These are phyloP conservation scores for Maudiozyma humilis DNA, from an alignment of 1,139 yeast species.

Conservation along the genomic window DNA sequence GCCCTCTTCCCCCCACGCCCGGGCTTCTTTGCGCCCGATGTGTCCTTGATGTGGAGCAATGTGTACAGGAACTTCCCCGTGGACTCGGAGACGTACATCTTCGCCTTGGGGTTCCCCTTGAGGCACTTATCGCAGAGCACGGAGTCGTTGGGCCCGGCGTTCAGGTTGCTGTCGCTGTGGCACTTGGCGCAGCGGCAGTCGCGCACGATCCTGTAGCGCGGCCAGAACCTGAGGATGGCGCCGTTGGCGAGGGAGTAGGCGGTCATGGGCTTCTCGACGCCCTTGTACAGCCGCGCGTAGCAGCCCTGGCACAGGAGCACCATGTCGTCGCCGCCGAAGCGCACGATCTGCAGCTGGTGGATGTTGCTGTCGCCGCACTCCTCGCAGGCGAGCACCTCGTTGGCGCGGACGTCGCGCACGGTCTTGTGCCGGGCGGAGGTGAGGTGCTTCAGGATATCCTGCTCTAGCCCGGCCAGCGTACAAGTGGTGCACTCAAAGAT, in stretches of 20 bases:
- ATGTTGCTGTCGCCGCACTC: constrained; percentile 50
- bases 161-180: constrained; percentile 36
- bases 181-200: constrained; percentile 44
- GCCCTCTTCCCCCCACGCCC: no score
- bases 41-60: constrained; percentile 44
- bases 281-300: constrained; percentile 33
- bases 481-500: constrained; percentile 31
- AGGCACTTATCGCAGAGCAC: constrained; percentile 41
- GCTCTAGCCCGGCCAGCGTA: constrained; percentile 21
- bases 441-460: constrained; percentile 39
- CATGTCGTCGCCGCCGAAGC: constrained; percentile 53
- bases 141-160: constrained; percentile 27
- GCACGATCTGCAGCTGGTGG: constrained; percentile 43
- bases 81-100: constrained; percentile 38
- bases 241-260: constrained; percentile 49
- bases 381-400: constrained; percentile 46
- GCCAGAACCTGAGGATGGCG: constrained; percentile 42
- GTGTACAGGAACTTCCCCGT: constrained; percentile 43
- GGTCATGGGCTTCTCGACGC: constrained; percentile 39
- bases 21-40: constrained; percentile 15
- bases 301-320: constrained; percentile 44
- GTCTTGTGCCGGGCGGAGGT: constrained; percentile 48
- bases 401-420: constrained; percentile 30
- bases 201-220: constrained; percentile 42
- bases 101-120: constrained; percentile 18